phyloP scores from a whole-genome alignment of 2,329 filamentous ascomycete genomes.

The Cytospora piceae region DNA sequence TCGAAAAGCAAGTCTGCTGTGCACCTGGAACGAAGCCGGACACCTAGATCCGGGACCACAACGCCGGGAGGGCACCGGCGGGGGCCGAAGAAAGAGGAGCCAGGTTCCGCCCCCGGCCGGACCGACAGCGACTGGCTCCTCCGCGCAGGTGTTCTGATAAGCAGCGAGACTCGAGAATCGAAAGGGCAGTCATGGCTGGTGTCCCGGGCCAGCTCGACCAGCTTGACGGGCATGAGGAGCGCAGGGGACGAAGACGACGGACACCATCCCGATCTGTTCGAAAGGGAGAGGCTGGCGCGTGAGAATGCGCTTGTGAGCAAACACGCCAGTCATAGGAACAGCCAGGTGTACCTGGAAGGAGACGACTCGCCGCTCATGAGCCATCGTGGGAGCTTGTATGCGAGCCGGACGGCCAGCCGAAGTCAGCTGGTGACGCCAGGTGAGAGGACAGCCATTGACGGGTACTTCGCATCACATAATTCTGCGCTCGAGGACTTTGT shows the following conservation, averaged over 20 bases:
- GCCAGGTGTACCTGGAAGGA: slow-evolving; percentile 45
- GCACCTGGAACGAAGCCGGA: slow-evolving; percentile 47
- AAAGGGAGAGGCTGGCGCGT: slow-evolving; percentile 42
- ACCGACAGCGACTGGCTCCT: slow-evolving; percentile 68
- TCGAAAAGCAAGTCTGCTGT: slow-evolving; percentile 67
- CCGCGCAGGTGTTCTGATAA: slow-evolving; percentile 64
- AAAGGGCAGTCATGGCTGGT: slow-evolving; percentile 72
- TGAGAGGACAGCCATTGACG: slow-evolving; percentile 43
- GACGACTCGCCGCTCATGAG: slow-evolving; percentile 44
- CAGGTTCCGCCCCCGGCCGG: slow-evolving; percentile 39
- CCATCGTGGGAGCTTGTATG: slow-evolving; percentile 51
- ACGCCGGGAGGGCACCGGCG: slow-evolving; percentile 33
- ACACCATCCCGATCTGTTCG: slow-evolving; percentile 33
- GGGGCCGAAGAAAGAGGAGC: slow-evolving; percentile 36
- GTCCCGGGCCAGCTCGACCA: slow-evolving; percentile 68
- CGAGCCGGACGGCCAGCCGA: slow-evolving; percentile 49
- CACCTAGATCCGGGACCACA: slow-evolving; percentile 27
- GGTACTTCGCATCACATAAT: slow-evolving; percentile 42
- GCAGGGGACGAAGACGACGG: slow-evolving; percentile 44
- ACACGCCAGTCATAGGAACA: slow-evolving; percentile 53
- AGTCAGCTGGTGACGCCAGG: slow-evolving; percentile 51
- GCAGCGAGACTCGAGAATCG: slow-evolving; percentile 64
- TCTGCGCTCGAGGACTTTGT: slow-evolving; percentile 41
- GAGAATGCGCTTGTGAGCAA: slow-evolving; percentile 46
- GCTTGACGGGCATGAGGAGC: slow-evolving; percentile 55